Conservation (phyloP, 2,329 filamentous ascomycete species). For the Trichoderma pleuroti region DNA sequence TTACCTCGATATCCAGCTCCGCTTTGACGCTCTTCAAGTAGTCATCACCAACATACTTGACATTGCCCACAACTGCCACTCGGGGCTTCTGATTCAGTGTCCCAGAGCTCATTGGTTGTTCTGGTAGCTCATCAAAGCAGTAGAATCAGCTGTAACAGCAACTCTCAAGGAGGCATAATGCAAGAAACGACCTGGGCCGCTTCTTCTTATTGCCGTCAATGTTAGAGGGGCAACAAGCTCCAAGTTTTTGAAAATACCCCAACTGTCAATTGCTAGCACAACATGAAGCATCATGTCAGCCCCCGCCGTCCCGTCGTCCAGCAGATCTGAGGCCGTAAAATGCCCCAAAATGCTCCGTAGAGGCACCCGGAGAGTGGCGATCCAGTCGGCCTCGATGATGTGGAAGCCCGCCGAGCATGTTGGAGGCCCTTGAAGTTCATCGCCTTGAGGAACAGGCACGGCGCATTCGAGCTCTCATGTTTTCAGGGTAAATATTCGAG, state of each 20-base stretch:
- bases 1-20: conserved; percentile 25
- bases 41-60: conserved; percentile 27
- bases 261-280: background rate
- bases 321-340: background rate
- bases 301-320: background rate
- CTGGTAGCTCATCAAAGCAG: background rate
- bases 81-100: conserved; percentile 32
- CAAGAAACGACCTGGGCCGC: background rate
- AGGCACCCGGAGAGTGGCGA: background rate
- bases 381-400: background rate
- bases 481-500: background rate
- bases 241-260: background rate
- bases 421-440: background rate
- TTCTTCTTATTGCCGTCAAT: background rate
- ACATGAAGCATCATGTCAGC: background rate
- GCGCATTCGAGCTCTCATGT: background rate
- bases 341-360: background rate
- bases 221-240: background rate
- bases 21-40: conserved; percentile 39
- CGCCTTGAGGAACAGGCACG: background rate
- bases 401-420: background rate
- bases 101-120: background rate
- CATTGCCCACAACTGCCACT: conserved; percentile 29
- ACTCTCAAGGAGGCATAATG: background rate
- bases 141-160: background rate